Evolutionary conservation across 192 early-diverging fungal genomes (phyloP), one percentile per base, ranked within the genome.

Genomic region (Podila epicladia): DNA sequence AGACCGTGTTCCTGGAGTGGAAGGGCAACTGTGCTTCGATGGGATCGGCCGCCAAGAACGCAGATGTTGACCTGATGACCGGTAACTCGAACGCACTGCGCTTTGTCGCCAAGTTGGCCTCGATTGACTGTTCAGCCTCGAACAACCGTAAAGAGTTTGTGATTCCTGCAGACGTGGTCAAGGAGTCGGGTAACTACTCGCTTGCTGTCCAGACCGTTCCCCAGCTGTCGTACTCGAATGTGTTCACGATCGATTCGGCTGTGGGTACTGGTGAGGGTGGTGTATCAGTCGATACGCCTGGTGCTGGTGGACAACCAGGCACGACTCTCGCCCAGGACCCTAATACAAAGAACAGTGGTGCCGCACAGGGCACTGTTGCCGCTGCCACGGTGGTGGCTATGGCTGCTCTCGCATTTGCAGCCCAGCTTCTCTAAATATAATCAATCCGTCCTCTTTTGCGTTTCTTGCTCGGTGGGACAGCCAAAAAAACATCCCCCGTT

Each of bases 61-160:
- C 62, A 13, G 69, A 78, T 38, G 69, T 71, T 9, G 71, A 78
- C 51, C 59, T 78, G 48, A 78, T 78, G 69, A 64, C 75, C 19
- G 69, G 75, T 1, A 50, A 38, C 9, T 29, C 32, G 22, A 77
- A 31, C 12, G 68, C 75, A 0, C 65, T 72, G 8, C 69, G 69
- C 12, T 78, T 78, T 62, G 63, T 78, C 41, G 69, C 69, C 64
- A 65, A 67, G 38, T 58, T 78, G 15, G 69, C 75, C 20, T 67
- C 69, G 6, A 72, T 78, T 35, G 75, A 78, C 33, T 72, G 75
- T 58, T 78, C 75, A 12, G 59, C 51, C 33, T 32, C 57, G 22
- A 60, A 78, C 50, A 67, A 64, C 3, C 75, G 75, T 20, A 78
- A 78, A 58, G 75, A 72, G 41, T 72, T 72, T 33, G 38, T 26